phyloP scores from a whole-genome alignment of 441 rosid species.

The Adansonia madagascariensis region DNA sequence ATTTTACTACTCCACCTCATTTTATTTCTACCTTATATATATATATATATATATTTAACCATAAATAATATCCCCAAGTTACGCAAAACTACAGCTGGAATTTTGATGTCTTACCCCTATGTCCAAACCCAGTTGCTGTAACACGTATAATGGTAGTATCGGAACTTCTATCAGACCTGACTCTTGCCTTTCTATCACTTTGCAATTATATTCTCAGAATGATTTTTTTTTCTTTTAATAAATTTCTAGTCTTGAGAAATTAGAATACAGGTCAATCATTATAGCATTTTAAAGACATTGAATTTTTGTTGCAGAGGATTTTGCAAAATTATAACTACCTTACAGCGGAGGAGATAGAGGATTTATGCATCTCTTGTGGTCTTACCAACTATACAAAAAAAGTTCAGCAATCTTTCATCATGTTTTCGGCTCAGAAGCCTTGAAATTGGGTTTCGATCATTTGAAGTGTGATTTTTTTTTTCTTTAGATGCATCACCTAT shows the following conservation, averaged over 20 bases:
- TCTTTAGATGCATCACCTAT: too few relatives aligned
- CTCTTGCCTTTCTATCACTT: not conserved
- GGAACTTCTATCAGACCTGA: not conserved
- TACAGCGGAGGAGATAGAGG: constrained; percentile 77
- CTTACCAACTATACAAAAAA: constrained; percentile 63
- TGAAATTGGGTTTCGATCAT: constrained; percentile 38
- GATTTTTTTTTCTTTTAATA: not conserved
- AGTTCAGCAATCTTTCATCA: constrained; percentile 72
- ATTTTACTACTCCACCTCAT: too few relatives aligned
- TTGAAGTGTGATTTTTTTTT: too few relatives aligned
- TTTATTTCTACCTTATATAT: too few relatives aligned
- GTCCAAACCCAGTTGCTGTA: too few relatives aligned
- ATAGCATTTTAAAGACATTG: not conserved
- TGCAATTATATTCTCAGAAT: not conserved
- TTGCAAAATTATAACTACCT: constrained; percentile 55
- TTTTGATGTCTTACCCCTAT: not conserved
- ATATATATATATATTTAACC: too few relatives aligned
- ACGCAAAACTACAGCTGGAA: not conserved
- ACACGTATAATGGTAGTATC: not conserved
- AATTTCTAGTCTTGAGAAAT: not conserved
- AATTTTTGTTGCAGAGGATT: constrained; percentile 49
- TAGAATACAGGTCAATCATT: not conserved
- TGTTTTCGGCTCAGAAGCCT: constrained; percentile 90
- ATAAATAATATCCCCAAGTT: not conserved
- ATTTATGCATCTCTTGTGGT: constrained; percentile 79